Evolutionary conservation across 108 stramenopile species (phyloP).

Genomic region (Parmales sp.): DNA sequence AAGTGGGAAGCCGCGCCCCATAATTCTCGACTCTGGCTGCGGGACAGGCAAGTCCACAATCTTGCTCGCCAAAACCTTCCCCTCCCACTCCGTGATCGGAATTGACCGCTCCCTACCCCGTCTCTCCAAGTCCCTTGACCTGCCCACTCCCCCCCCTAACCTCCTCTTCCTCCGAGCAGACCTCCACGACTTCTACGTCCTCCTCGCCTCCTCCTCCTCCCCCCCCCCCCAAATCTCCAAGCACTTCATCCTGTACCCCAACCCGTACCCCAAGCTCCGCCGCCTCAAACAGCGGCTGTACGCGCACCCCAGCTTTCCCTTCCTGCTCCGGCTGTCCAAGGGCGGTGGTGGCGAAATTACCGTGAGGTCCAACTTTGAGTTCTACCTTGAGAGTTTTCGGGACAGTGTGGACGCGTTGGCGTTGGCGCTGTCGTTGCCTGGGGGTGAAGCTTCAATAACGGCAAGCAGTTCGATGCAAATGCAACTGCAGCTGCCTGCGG

Average conservation of each 20-base stretch:
- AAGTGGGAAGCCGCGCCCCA: too few species aligned
- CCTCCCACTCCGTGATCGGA: conserved; percentile 60
- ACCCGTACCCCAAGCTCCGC: conserved; percentile 76
- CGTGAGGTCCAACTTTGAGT: conserved; percentile 67
- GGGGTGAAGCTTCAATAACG: too few species aligned
- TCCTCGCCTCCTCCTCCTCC: too few species aligned
- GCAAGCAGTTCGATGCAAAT: too few species aligned
- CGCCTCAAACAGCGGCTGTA: conserved; percentile 66
- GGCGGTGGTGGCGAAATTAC: conserved; percentile 26
- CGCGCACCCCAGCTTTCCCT: conserved; percentile 73
- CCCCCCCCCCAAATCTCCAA: too few species aligned
- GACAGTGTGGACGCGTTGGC: too few species aligned
- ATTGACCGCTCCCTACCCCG: conserved; percentile 72
- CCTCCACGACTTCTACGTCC: conserved; percentile 68
- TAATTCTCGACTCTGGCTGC: conserved; percentile 76
- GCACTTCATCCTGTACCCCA: conserved; percentile 79
- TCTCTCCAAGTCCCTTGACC: conserved; percentile 25
- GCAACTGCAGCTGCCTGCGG: too few species aligned
- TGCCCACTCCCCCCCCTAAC: too few species aligned
- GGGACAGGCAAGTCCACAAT: conserved; percentile 65
- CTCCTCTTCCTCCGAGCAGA: conserved; percentile 73
- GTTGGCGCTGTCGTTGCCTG: too few species aligned
- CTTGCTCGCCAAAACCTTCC: conserved; percentile 43
- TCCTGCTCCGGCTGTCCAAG: conserved; percentile 42
- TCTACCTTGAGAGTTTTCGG: too few species aligned